Evolutionary conservation across 768 basidiomycete genomes (phyloP).

Genomic region (Ramaria sp.): DNA sequence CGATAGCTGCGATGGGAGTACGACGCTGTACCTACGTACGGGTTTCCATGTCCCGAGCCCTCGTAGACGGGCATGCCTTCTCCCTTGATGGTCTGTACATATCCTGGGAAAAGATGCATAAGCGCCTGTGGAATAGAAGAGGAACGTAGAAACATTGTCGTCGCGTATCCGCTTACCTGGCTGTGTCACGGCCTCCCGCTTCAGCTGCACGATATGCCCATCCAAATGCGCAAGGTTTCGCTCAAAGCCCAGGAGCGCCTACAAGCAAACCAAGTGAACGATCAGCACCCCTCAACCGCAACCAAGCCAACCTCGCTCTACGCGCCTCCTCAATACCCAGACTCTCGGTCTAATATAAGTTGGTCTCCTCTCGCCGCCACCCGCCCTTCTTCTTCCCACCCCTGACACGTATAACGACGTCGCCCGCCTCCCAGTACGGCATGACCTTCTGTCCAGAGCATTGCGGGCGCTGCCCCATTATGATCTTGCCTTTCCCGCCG

Average conservation of each 20-base stretch:
- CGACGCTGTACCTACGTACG: no score
- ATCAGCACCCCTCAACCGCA: no score
- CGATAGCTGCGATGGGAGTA: no score
- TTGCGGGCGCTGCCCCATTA: conserved; percentile 69
- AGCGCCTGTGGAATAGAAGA: no score
- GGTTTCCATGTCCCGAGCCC: no score
- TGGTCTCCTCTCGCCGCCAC: conserved; percentile 83
- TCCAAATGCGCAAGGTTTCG: conserved; percentile 87
- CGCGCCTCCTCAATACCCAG: conserved; percentile 85
- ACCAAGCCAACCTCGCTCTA: not conserved
- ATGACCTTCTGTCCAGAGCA: conserved; percentile 77
- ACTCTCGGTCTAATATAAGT: conserved; percentile 86
- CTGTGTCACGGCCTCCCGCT: conserved; percentile 77
- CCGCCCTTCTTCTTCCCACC: conserved; percentile 69
- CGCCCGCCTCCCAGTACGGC: conserved; percentile 88
- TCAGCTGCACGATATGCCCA: conserved; percentile 64
- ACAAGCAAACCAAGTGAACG: not conserved
- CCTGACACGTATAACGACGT: conserved; percentile 77
- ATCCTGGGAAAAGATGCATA: no score
- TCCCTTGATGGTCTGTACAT: no score
- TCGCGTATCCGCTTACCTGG: conserved; percentile 44
- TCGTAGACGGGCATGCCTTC: no score
- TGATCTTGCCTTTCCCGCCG: conserved; percentile 61
- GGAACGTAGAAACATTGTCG: no score
- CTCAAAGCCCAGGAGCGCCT: conserved; percentile 97